A percentile compares a stretch with the other conserved stretches of the same genome.
phyloP scores from a whole-genome alignment of 345 rosid species.

The Salix brachista region DNA sequence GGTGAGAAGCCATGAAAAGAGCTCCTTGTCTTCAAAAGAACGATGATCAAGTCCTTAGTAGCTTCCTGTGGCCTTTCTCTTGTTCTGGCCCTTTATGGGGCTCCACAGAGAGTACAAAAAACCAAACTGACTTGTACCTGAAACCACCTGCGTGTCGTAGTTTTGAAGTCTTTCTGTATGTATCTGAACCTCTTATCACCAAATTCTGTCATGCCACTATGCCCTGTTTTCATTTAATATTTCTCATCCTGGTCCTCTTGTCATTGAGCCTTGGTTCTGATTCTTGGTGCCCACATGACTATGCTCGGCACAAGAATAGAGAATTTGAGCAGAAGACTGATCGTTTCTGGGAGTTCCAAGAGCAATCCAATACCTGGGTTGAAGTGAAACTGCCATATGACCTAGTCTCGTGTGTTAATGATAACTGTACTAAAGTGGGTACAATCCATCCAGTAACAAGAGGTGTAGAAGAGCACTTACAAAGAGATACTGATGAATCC shows the following conservation, averaged over 20 bases:
- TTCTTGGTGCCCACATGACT: constrained; percentile 21
- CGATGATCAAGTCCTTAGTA: background rate
- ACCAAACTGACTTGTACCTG: constrained; percentile 13
- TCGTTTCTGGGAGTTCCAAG: constrained; percentile 59
- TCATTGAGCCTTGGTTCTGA: constrained; percentile 10
- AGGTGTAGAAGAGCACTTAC: constrained; percentile 12
- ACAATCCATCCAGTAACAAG: constrained; percentile 29
- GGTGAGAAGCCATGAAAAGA: constrained; percentile 16
- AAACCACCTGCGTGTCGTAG: constrained; percentile 29
- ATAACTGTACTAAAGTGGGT: constrained; percentile 53
- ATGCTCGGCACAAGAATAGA: constrained; percentile 3
- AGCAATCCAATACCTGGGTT: constrained; percentile 50
- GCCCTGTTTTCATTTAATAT: constrained; percentile 29
- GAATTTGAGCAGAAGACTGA: constrained; percentile 55
- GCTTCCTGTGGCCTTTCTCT: constrained; percentile 6
- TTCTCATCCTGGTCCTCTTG: constrained; percentile 28
- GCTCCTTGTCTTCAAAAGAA: background rate
- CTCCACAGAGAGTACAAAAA: constrained; percentile 14
- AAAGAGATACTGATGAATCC: constrained; percentile 12
- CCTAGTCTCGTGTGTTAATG: constrained; percentile 52
- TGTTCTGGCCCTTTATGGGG: constrained; percentile 23
- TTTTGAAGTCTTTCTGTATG: constrained; percentile 18
- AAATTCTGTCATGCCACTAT: constrained; percentile 19
- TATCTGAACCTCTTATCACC: background rate
- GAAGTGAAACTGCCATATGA: constrained; percentile 61